phyloP scores from a whole-genome alignment of 192 early-diverging fungal genomes.

The Lunasporangiospora selenospora region DNA sequence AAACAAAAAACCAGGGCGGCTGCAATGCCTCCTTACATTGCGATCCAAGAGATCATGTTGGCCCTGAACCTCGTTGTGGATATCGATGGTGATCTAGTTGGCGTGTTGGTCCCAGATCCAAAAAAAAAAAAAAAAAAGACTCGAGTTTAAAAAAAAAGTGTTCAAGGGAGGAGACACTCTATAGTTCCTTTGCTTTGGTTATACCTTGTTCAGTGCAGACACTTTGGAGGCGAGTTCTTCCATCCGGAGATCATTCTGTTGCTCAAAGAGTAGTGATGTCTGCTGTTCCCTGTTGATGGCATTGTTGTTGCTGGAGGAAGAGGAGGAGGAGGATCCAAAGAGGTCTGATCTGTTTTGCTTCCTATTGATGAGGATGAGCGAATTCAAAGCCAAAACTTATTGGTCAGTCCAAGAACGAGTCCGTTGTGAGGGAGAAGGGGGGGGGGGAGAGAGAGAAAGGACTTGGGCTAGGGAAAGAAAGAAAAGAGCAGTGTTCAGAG shows the following conservation, averaged over 20 bases:
- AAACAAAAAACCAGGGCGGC: background rate
- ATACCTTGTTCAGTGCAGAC: constrained; percentile 60
- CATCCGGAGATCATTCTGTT: constrained; percentile 62
- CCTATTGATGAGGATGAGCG: too few species aligned
- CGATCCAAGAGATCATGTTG: constrained; percentile 43
- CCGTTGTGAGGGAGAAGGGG: too few species aligned
- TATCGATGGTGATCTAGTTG: constrained; percentile 46
- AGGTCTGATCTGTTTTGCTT: constrained; percentile 33
- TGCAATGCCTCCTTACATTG: constrained; percentile 23
- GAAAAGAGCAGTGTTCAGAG: too few species aligned
- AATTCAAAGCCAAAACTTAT: too few species aligned
- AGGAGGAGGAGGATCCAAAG: constrained; percentile 32
- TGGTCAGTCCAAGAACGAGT: constrained; percentile 28
- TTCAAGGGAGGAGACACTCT: background rate
- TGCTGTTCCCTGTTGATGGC: constrained; percentile 32
- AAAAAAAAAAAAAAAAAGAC: background rate
- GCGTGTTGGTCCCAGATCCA: background rate
- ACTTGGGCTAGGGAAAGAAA: too few species aligned
- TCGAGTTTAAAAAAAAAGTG: background rate
- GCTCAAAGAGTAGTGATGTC: constrained; percentile 51
- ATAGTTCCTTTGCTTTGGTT: background rate
- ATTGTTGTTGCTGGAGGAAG: constrained; percentile 6
- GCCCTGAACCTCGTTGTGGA: constrained; percentile 48
- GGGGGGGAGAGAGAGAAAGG: too few species aligned
- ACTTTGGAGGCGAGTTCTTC: constrained; percentile 60